These are phyloP conservation scores for Paragyromitra xinjiangensis DNA, from an alignment of 495 filamentous ascomycete genomes.

Conservation along the genomic window DNA sequence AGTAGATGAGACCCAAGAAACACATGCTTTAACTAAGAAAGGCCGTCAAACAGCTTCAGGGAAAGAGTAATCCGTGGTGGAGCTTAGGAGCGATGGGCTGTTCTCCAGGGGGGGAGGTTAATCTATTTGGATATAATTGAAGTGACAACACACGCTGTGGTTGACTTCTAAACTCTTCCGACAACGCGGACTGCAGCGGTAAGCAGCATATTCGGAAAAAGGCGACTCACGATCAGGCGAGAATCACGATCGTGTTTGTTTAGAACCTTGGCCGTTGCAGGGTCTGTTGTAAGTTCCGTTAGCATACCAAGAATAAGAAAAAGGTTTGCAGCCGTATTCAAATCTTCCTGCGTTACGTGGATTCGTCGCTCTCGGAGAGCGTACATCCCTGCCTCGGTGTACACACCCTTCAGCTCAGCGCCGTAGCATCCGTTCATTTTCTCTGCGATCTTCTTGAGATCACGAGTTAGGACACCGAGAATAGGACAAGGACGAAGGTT, in stretches of 20 bases:
- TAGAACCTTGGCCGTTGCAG: conserved; percentile 98
- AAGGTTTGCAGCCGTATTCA: conserved; percentile 63
- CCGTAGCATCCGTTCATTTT: conserved; percentile 98
- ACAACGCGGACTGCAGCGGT: too few relatives aligned
- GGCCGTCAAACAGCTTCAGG: too few relatives aligned
- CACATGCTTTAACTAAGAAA: not conserved
- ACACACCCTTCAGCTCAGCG: conserved; percentile 91
- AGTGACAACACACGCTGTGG: too few relatives aligned
- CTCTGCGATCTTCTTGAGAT: conserved; percentile 97
- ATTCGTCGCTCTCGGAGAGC: conserved; percentile 92
- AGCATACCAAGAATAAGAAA: not conserved
- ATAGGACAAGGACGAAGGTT: not conserved
- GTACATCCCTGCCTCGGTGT: conserved; percentile 98
- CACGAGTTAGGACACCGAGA: conserved; percentile 57
- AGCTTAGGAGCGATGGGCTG: too few relatives aligned
- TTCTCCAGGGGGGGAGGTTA: too few relatives aligned
- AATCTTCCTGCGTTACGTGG: conserved; percentile 99
- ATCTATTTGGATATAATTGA: too few relatives aligned
- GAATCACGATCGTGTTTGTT: conserved; percentile 83
- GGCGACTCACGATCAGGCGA: too few relatives aligned
- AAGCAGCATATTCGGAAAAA: not conserved
- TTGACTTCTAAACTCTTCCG: too few relatives aligned
- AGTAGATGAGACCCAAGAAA: not conserved
- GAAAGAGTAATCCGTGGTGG: too few relatives aligned
- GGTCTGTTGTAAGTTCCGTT: conserved; percentile 60